phyloP scores from a whole-genome alignment of 371 early-diverging fungal species.

The Dichotomocladium elegans region DNA sequence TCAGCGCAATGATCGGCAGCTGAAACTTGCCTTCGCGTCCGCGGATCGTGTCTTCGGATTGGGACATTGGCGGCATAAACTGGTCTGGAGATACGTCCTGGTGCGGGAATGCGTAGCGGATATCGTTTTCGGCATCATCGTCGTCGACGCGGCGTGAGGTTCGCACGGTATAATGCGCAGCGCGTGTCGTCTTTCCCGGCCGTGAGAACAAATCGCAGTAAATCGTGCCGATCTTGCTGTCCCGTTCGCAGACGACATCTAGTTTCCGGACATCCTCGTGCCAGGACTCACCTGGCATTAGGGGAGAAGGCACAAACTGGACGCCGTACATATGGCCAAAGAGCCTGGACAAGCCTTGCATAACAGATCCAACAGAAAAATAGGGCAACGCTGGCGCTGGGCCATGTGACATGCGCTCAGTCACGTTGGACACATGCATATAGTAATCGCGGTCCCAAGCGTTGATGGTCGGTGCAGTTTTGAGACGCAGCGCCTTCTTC shows the following conservation, averaged over 20 bases:
- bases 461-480: constrained; percentile 33
- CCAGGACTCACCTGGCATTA: constrained; percentile 80
- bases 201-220: constrained; percentile 90
- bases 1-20: constrained; percentile 73
- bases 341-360: constrained; percentile 81
- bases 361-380: constrained; percentile 84
- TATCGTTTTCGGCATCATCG: constrained; percentile 57
- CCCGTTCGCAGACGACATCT: constrained; percentile 81
- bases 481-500: constrained; percentile 19
- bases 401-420: constrained; percentile 14
- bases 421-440: constrained; percentile 44
- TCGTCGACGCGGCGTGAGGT: constrained; percentile 87
- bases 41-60: constrained; percentile 22
- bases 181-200: constrained; percentile 70
- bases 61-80: constrained; percentile 20
- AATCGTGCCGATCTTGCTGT: constrained; percentile 82
- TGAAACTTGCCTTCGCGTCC: constrained; percentile 58
- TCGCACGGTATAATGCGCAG: constrained; percentile 95
- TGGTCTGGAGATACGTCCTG: constrained; percentile 20
- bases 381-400: constrained; percentile 44
- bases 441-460: constrained; percentile 88
- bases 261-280: constrained; percentile 84
- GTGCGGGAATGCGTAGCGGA: constrained; percentile 38
- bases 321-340: constrained; percentile 86
- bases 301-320: constrained; percentile 62